Evolutionary conservation across 2,329 filamentous ascomycete species (phyloP).

Genomic region (Ceratocystis huliohia): DNA sequence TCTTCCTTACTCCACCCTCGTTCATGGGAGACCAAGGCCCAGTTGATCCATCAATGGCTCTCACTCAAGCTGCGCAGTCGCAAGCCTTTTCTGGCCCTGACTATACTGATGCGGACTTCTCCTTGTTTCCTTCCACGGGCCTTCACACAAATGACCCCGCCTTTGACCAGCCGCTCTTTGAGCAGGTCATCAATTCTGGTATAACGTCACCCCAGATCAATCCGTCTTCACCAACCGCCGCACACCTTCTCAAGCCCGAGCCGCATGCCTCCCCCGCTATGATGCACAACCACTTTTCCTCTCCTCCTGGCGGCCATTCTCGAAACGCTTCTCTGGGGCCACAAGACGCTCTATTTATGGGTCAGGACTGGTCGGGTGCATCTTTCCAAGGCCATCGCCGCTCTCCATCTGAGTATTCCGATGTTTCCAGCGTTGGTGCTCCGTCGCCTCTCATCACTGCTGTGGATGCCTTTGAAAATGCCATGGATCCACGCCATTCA

Average conservation of each 20-base stretch:
- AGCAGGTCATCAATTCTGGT: slow-evolving; percentile 33
- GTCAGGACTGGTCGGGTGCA: slow-evolving; percentile 44
- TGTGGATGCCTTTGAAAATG: slow-evolving; percentile 60
- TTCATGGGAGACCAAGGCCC: slow-evolving; percentile 34
- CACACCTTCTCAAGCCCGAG: slow-evolving; percentile 42
- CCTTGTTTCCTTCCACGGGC: slow-evolving; percentile 44
- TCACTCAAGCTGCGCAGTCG: slow-evolving; percentile 30
- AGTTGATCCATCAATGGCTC: slow-evolving; percentile 31
- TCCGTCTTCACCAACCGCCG: slow-evolving; percentile 41
- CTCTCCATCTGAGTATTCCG: slow-evolving; percentile 80
- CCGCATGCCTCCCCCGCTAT: slow-evolving; percentile 39
- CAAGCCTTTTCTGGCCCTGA: slow-evolving; percentile 27
- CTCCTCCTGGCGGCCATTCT: slow-evolving; percentile 38
- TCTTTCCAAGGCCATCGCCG: slow-evolving; percentile 73
- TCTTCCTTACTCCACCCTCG: slow-evolving; percentile 32
- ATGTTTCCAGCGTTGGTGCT: slow-evolving; percentile 67
- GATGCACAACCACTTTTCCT: slow-evolving; percentile 45
- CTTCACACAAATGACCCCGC: slow-evolving; percentile 40
- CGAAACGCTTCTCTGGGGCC: slow-evolving; percentile 45
- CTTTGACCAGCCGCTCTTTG: slow-evolving; percentile 51
- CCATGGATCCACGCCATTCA: slow-evolving; percentile 52
- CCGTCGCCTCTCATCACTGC: slow-evolving; percentile 65
- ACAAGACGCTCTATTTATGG: slow-evolving; percentile 42
- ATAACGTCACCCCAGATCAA: slow-evolving; percentile 45
- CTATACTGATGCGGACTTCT: slow-evolving; percentile 48